Evolutionary conservation across 805 yeast species (phyloP).

Genomic region (Zygoascus ofunaensis): DNA sequence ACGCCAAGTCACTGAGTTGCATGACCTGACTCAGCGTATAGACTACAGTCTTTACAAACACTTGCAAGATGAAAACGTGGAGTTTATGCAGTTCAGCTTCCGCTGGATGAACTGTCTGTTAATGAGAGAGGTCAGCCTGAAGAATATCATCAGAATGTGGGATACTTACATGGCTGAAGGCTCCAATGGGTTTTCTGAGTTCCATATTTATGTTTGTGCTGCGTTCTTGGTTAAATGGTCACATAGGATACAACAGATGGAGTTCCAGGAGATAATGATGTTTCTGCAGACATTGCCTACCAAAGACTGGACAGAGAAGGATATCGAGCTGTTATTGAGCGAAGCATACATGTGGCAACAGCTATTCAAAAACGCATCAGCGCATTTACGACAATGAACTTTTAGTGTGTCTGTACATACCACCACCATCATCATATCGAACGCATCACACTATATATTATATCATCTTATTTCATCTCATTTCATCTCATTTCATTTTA

Average conservation of each 20-base stretch:
- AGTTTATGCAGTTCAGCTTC: slow-evolving; percentile 90
- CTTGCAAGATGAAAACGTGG: slow-evolving; percentile 73
- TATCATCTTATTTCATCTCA: no score
- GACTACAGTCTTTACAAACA: slow-evolving; percentile 68
- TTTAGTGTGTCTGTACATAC: no score
- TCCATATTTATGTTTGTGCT: slow-evolving; percentile 95
- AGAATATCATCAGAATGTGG: slow-evolving; percentile 89
- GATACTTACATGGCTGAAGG: slow-evolving; percentile 69
- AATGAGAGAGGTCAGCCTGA: slow-evolving; percentile 83
- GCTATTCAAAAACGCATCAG: slow-evolving; percentile 78
- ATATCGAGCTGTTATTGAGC: slow-evolving; percentile 82
- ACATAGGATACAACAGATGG: slow-evolving; percentile 67
- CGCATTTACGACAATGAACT: slow-evolving; percentile 49
- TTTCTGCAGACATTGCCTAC: slow-evolving; percentile 90
- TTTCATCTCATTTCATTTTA: no score
- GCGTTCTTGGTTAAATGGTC: slow-evolving; percentile 90
- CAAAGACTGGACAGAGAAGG: slow-evolving; percentile 73
- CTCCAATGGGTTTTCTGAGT: slow-evolving; percentile 69
- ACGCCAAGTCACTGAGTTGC: slow-evolving; percentile 76
- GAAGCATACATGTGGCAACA: slow-evolving; percentile 98
- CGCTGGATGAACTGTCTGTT: slow-evolving; percentile 98
- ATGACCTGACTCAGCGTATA: slow-evolving; percentile 68
- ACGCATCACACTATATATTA: no score
- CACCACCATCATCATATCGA: no score
- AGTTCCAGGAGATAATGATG: slow-evolving; percentile 88